These are phyloP conservation scores for Pythium scleroteichum DNA, from an alignment of 352 stramenopile species.

Conservation along the genomic window DNA sequence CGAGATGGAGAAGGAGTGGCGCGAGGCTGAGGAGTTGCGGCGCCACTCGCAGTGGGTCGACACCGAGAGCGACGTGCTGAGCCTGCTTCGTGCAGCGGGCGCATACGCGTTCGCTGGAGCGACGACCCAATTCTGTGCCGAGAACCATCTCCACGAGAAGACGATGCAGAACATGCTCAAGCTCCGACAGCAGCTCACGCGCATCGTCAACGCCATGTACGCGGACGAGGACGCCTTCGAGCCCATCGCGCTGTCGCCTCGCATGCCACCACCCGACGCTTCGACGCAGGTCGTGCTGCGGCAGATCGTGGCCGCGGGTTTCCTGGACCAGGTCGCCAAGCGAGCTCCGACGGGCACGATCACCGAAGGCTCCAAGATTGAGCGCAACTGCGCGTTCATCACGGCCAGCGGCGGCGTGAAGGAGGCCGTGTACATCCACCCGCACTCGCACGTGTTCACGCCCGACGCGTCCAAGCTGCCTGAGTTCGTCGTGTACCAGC, in stretches of 20 bases:
- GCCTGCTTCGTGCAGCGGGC: constrained; percentile 70
- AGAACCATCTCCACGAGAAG: constrained; percentile 85
- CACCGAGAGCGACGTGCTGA: constrained; percentile 80
- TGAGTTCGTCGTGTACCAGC: constrained; percentile 74
- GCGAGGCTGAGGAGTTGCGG: constrained; percentile 67
- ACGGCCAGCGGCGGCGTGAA: constrained; percentile 53
- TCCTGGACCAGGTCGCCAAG: constrained; percentile 84
- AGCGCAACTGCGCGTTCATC: constrained; percentile 82
- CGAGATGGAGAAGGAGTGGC: constrained; percentile 77
- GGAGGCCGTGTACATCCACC: constrained; percentile 84
- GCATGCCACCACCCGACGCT: constrained; percentile 67
- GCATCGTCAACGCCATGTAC: constrained; percentile 79
- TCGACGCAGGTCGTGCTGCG: constrained; percentile 60
- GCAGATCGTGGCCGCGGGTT: constrained; percentile 78
- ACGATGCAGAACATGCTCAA: constrained; percentile 89
- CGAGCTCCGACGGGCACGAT: constrained; percentile 70
- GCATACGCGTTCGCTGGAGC: constrained; percentile 76
- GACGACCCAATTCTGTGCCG: constrained; percentile 61
- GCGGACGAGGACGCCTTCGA: constrained; percentile 39
- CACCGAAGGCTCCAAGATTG: constrained; percentile 78
- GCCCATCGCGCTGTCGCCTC: constrained; percentile 50
- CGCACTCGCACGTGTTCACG: constrained; percentile 82
- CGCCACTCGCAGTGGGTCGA: constrained; percentile 79
- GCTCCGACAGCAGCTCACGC: constrained; percentile 79
- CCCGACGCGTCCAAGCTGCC: constrained; percentile 65